Conservation (phyloP, 2,329 filamentous ascomycete genomes). For the Thelonectria blattea region DNA sequence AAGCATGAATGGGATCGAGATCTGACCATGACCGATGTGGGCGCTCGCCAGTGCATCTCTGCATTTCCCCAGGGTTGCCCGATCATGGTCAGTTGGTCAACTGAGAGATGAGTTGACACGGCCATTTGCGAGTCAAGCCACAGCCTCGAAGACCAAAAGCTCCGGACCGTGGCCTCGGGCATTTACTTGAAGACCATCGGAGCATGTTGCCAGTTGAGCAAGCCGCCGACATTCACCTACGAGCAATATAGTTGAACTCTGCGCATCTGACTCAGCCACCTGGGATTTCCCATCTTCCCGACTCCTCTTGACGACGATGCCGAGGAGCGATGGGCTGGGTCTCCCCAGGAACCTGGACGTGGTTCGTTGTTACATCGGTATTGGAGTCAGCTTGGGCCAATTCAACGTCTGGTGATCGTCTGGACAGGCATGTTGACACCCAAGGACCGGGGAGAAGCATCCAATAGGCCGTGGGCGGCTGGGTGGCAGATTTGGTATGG, state of each 20-base stretch:
- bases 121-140: background rate
- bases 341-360: slow-evolving; percentile 29
- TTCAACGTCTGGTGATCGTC: slow-evolving; percentile 27
- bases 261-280: background rate
- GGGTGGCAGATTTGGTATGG: slow-evolving; percentile 3
- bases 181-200: background rate
- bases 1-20: slow-evolving; percentile 38
- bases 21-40: slow-evolving; percentile 24
- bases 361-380: slow-evolving; percentile 27
- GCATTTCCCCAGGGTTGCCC: slow-evolving; percentile 3
- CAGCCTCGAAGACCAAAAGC: background rate
- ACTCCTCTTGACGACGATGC: slow-evolving; percentile 16
- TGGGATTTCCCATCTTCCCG: background rate
- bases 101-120: background rate
- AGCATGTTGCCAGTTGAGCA: background rate
- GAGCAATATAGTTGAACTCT: too few relatives aligned
- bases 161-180: background rate
- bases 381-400: slow-evolving; percentile 31
- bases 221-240: background rate
- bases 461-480: slow-evolving; percentile 1
- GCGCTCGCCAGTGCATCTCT: slow-evolving; percentile 2
- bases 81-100: background rate
- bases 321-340: slow-evolving; percentile 25
- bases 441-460: slow-evolving; percentile 1
- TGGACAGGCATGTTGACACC: slow-evolving; percentile 9